Evolutionary conservation across 345 rosid species (phyloP).

Genomic region (Theobroma cacao): DNA sequence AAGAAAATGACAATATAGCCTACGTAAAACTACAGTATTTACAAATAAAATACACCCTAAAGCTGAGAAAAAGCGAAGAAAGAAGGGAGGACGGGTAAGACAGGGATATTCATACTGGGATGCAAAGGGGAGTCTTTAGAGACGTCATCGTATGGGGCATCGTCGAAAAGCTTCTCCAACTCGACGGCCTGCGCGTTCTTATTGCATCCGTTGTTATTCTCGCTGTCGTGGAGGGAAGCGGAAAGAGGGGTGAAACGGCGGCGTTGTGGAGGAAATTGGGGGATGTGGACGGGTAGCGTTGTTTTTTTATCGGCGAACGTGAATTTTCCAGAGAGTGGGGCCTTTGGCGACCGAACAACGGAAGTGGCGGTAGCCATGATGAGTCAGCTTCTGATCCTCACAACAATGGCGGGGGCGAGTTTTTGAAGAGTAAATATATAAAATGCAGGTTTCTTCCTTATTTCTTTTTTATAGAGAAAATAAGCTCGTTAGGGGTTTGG

Average conservation of each 20-base stretch:
- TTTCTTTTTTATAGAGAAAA: too few species aligned
- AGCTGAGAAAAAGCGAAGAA: not conserved
- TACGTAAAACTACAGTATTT: not conserved
- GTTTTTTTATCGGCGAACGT: conserved; percentile 23
- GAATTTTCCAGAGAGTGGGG: conserved; percentile 27
- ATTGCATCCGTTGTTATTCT: conserved; percentile 8
- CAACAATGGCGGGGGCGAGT: not conserved
- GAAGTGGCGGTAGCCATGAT: conserved; percentile 48
- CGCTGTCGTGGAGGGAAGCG: conserved; percentile 31
- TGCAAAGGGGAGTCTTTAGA: conserved; percentile 43
- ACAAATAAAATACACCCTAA: not conserved
- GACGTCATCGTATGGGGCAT: conserved; percentile 20
- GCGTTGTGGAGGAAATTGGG: conserved; percentile 20
- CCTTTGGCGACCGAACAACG: conserved; percentile 30
- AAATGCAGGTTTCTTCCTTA: not conserved
- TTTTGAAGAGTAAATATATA: not conserved
- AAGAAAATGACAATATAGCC: not conserved
- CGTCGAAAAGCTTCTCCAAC: conserved; percentile 34
- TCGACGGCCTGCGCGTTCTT: conserved; percentile 36
- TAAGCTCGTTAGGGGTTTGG: too few species aligned
- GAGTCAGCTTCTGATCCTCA: not conserved
- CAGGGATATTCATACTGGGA: conserved; percentile 49
- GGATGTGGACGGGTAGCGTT: conserved; percentile 3
- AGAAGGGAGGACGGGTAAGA: not conserved
- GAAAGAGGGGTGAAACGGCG: conserved; percentile 19